A percentile compares a stretch with the other conserved stretches of the same genome.
Conservation (phyloP, 1,139 yeast genomes). For the Torulaspora globosa region DNA sequence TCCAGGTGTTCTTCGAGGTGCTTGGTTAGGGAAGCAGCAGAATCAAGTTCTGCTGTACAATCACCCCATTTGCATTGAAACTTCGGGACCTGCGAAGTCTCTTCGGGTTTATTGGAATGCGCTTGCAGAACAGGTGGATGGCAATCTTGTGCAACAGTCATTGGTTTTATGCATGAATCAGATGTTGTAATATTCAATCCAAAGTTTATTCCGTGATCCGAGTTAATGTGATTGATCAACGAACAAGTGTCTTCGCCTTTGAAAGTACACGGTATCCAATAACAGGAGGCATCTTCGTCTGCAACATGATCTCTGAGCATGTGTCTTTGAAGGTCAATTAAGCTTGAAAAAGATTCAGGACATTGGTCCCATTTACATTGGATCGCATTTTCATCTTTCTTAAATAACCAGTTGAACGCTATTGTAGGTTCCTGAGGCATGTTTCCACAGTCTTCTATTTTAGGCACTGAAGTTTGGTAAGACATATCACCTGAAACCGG, state of each 20-base stretch:
- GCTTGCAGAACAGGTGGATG: not conserved
- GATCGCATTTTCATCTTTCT: conserved; percentile 24
- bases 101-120: not conserved
- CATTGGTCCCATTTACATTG: conserved; percentile 60
- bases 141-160: not conserved
- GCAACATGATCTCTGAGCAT: conserved; percentile 52
- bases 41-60: conserved; percentile 50
- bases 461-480: conserved; percentile 1
- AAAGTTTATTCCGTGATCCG: conserved; percentile 44
- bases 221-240: conserved; percentile 57
- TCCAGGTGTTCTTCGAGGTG: conserved; percentile 74
- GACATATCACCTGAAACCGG: conserved; percentile 1
- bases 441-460: conserved; percentile 1
- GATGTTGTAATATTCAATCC: conserved; percentile 27
- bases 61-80: conserved; percentile 30
- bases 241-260: conserved; percentile 49
- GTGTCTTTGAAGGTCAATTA: conserved; percentile 52
- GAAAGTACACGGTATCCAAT: conserved; percentile 68
- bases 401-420: conserved; percentile 40
- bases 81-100: conserved; percentile 1
- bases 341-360: conserved; percentile 39
- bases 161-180: conserved; percentile 13
- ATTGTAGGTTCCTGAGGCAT: conserved; percentile 24
- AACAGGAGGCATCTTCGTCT: conserved; percentile 43
- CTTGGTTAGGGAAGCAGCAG: conserved; percentile 59